phyloP scores from a whole-genome alignment of 306 rosid species.

The Cicer yamashitae region DNA sequence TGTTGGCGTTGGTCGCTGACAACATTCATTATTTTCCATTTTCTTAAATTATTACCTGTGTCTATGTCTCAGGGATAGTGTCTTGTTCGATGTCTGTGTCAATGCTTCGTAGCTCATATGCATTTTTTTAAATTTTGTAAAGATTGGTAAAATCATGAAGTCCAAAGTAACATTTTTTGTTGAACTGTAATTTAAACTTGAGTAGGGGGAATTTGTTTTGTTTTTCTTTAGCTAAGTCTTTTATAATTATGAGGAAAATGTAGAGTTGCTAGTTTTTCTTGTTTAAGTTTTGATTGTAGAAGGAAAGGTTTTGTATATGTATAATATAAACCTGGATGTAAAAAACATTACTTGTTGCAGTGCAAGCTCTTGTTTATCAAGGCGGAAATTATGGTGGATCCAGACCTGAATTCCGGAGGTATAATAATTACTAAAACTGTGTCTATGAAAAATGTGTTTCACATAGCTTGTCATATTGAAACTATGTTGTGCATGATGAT shows the following conservation, averaged over 20 bases:
- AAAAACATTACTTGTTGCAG: slow-evolving; percentile 55
- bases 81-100: no score
- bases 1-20: no score
- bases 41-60: no score
- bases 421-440: slow-evolving; percentile 6
- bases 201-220: neutral
- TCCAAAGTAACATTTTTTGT: neutral
- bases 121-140: neutral
- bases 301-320: neutral
- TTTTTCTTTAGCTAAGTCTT: slow-evolving; percentile 22
- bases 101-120: no score
- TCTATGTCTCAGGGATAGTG: no score
- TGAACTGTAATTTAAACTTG: neutral
- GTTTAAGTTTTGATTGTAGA: slow-evolving; percentile 8
- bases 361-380: slow-evolving; percentile 68
- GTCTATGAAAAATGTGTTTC: neutral
- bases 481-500: slow-evolving; percentile 20
- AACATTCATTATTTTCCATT: no score
- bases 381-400: slow-evolving; percentile 61
- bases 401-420: slow-evolving; percentile 63
- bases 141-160: neutral
- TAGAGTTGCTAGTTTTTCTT: slow-evolving; percentile 10
- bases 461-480: neutral
- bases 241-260: slow-evolving; percentile 9
- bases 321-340: slow-evolving; percentile 15